phyloP scores from a whole-genome alignment of 805 yeast genomes.

The Tetrapisispora nanseiensis region DNA sequence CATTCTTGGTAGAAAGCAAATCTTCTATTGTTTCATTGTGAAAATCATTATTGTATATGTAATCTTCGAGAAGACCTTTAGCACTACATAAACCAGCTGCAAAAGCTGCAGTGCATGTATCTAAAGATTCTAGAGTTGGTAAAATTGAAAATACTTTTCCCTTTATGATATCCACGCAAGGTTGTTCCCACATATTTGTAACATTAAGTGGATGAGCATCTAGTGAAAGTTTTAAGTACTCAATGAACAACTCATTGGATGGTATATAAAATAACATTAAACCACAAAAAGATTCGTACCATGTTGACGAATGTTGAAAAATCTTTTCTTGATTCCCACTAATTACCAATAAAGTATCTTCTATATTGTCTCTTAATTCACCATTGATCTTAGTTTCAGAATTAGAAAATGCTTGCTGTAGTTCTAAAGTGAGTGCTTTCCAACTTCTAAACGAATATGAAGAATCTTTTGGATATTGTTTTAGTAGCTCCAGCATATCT shows the following conservation, averaged over 20 bases:
- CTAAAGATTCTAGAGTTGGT: constrained; percentile 48
- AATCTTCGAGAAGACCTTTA: constrained; percentile 44
- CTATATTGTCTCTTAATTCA: constrained; percentile 24
- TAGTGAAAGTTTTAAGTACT: constrained; percentile 33
- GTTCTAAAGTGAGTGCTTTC: constrained; percentile 27
- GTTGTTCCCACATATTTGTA: constrained; percentile 41
- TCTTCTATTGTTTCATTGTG: constrained; percentile 20
- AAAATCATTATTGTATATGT: constrained; percentile 16
- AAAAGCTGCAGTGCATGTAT: constrained; percentile 54
- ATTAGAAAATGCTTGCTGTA: constrained; percentile 18
- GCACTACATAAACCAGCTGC: constrained; percentile 54
- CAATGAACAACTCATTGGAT: constrained; percentile 32
- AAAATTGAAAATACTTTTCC: constrained; percentile 49
- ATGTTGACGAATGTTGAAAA: constrained; percentile 40
- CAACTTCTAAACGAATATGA: constrained; percentile 30
- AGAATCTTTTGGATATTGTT: constrained; percentile 30
- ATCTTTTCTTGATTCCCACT: constrained; percentile 38
- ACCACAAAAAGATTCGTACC: constrained; percentile 61
- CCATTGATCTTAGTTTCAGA: constrained; percentile 17
- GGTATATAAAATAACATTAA: constrained; percentile 55
- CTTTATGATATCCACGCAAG: constrained; percentile 47
- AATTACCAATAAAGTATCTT: constrained; percentile 26
- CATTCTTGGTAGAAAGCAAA: constrained; percentile 27
- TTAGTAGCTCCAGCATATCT: constrained; percentile 29
- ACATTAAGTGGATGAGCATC: constrained; percentile 30